These are phyloP conservation scores for Talaromyces adpressus DNA, from an alignment of 495 filamentous ascomycete species.

Conservation along the genomic window DNA sequence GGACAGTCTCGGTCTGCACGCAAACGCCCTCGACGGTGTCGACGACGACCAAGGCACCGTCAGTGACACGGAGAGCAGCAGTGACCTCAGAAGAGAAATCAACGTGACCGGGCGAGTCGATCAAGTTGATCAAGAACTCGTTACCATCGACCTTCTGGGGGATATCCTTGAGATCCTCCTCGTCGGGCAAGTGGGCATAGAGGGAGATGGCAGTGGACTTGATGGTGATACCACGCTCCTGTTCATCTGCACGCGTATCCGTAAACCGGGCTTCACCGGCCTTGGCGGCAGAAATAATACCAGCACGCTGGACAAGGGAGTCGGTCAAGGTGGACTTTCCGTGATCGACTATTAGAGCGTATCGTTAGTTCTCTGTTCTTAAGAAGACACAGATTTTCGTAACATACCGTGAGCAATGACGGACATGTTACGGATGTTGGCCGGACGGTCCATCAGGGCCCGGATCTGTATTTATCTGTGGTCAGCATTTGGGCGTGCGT, in stretches of 20 bases:
- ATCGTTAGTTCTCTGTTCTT: background rate
- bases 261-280: conserved; percentile 93
- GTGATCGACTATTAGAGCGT: conserved; percentile 69
- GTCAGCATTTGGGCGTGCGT: conserved; percentile 17
- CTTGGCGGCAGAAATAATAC: conserved; percentile 98
- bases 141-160: conserved; percentile 78
- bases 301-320: conserved; percentile 96
- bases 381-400: background rate
- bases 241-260: conserved; percentile 94
- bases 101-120: conserved; percentile 99
- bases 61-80: conserved; percentile 98
- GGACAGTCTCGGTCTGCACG: conserved; percentile 99
- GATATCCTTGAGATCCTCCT: conserved; percentile 93
- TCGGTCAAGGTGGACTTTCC: conserved; percentile 99
- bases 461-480: conserved; percentile 55
- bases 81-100: conserved; percentile 99
- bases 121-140: conserved; percentile 99
- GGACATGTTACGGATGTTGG: conserved; percentile 99
- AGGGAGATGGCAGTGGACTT: conserved; percentile 99
- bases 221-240: conserved; percentile 99
- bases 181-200: conserved; percentile 74
- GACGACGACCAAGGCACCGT: conserved; percentile 98
- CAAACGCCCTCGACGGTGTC: conserved; percentile 98
- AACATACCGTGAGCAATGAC: conserved; percentile 94
- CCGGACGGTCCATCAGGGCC: conserved; percentile 91